These are phyloP conservation scores for Pezicula radicicola DNA, from an alignment of 2,329 filamentous ascomycete species.

Conservation along the genomic window DNA sequence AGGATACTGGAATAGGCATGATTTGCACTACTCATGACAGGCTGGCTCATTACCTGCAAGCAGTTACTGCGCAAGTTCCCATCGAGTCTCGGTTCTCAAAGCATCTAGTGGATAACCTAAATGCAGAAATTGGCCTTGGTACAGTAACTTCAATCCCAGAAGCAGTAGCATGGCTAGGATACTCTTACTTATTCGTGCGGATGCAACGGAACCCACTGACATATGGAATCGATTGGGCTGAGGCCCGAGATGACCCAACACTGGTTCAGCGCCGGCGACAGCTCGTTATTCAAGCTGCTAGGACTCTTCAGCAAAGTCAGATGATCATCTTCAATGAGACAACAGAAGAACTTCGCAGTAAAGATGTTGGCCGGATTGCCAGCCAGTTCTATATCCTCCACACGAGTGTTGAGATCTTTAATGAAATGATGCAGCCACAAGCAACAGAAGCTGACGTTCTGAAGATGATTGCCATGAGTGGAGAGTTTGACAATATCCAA, in stretches of 20 bases:
- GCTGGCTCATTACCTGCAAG: slow-evolving; percentile 83
- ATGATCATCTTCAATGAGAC: slow-evolving; percentile 99
- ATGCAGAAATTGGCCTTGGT: slow-evolving; percentile 89
- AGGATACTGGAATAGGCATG: slow-evolving; percentile 96
- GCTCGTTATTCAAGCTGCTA: slow-evolving; percentile 83
- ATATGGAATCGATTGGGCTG: slow-evolving; percentile 94
- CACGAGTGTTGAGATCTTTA: slow-evolving; percentile 93
- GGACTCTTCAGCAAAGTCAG: slow-evolving; percentile 84
- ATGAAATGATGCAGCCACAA: slow-evolving; percentile 83
- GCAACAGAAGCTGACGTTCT: slow-evolving; percentile 89
- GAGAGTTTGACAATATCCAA: slow-evolving; percentile 97
- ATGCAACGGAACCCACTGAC: slow-evolving; percentile 90
- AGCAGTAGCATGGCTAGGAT: slow-evolving; percentile 95
- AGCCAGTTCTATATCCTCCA: slow-evolving; percentile 97
- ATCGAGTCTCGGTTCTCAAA: slow-evolving; percentile 97
- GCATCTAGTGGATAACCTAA: slow-evolving; percentile 93
- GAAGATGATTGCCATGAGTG: slow-evolving; percentile 95
- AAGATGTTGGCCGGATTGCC: slow-evolving; percentile 93
- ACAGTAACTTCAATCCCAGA: slow-evolving; percentile 94
- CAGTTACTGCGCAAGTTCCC: slow-evolving; percentile 92
- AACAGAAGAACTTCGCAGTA: slow-evolving; percentile 88
- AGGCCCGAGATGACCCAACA: slow-evolving; percentile 82
- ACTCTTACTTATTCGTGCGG: slow-evolving; percentile 94
- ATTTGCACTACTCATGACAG: slow-evolving; percentile 97
- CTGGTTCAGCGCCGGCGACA: slow-evolving; percentile 83